Evolutionary conservation across 1,284 basidiomycete species (phyloP).

Genomic region (Tilletia caries): DNA sequence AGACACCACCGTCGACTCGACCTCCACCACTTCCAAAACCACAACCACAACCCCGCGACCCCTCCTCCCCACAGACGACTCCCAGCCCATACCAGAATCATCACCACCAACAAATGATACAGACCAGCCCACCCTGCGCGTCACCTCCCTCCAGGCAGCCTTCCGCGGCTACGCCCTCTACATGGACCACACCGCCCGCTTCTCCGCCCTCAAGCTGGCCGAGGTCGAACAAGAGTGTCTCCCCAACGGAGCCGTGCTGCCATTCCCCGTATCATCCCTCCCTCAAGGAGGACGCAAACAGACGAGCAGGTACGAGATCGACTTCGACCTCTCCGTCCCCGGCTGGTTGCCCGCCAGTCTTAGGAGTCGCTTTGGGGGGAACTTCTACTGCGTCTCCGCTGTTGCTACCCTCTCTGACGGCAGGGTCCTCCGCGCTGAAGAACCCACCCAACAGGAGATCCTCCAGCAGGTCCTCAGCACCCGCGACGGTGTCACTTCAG

Average conservation of each 20-base stretch:
- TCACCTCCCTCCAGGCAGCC: conserved; percentile 32
- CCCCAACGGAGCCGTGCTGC: conserved; percentile 20
- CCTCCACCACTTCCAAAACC: too few relatives aligned
- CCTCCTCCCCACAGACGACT: too few relatives aligned
- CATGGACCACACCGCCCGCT: conserved; percentile 45
- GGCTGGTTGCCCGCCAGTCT: conserved; percentile 51
- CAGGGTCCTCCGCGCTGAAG: background rate
- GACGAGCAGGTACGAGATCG: conserved; percentile 39
- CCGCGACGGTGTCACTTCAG: too few relatives aligned
- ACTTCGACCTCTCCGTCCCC: conserved; percentile 47
- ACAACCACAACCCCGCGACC: too few relatives aligned
- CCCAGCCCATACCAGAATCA: too few relatives aligned
- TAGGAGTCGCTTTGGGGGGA: conserved; percentile 43
- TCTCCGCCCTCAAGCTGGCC: conserved; percentile 39
- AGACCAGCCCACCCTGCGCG: conserved; percentile 13
- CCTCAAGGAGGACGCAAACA: conserved; percentile 1
- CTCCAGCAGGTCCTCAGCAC: background rate
- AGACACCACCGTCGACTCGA: too few relatives aligned
- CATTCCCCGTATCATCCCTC: conserved; percentile 5
- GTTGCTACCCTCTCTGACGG: conserved; percentile 26
- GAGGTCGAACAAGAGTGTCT: conserved; percentile 40
- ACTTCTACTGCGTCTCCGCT: conserved; percentile 48
- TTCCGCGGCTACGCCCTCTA: conserved; percentile 49
- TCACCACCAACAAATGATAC: too few relatives aligned
- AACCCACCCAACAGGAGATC: too few relatives aligned